phyloP scores from a whole-genome alignment of 2,329 filamentous ascomycete species.

The Diaporthe sp. region DNA sequence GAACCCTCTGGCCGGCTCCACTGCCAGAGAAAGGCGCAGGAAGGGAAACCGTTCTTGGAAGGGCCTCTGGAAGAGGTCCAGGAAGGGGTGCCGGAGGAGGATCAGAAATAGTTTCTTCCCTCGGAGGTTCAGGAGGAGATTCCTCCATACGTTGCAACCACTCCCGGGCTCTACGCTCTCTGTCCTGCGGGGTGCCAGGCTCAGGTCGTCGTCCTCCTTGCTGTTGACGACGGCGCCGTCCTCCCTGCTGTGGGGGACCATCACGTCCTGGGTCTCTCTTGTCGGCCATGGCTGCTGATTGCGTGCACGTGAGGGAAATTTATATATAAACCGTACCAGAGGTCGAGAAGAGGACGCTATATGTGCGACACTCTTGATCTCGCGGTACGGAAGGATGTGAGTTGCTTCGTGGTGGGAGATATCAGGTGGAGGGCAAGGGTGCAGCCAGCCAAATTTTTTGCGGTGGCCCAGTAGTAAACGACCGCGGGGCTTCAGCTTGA shows the following conservation, averaged over 20 bases:
- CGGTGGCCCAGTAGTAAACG: neutral
- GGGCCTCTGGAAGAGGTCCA: too few relatives aligned
- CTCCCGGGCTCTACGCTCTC: too few relatives aligned
- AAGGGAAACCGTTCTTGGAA: too few relatives aligned
- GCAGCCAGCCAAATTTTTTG: neutral
- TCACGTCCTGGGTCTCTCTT: neutral
- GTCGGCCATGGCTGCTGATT: neutral
- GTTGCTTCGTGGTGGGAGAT: neutral
- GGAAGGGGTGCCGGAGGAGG: too few relatives aligned
- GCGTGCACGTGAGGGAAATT: neutral
- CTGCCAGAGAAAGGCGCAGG: too few relatives aligned
- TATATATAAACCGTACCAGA: neutral
- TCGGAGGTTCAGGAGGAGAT: too few relatives aligned
- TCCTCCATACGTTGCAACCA: neutral
- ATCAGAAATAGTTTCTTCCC: too few relatives aligned
- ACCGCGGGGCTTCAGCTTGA: neutral
- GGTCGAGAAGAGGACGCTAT: neutral
- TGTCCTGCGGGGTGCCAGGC: too few relatives aligned
- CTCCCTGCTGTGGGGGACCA: neutral
- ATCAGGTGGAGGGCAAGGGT: neutral
- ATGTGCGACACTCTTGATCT: neutral
- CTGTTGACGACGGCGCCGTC: neutral
- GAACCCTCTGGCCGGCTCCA: too few relatives aligned
- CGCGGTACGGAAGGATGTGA: neutral
- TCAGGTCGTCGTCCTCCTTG: neutral